A percentile compares a stretch with the other conserved stretches of the same genome.
These are phyloP conservation scores for Pelargonium nanum DNA, from an alignment of 345 rosid genomes.

Conservation along the genomic window DNA sequence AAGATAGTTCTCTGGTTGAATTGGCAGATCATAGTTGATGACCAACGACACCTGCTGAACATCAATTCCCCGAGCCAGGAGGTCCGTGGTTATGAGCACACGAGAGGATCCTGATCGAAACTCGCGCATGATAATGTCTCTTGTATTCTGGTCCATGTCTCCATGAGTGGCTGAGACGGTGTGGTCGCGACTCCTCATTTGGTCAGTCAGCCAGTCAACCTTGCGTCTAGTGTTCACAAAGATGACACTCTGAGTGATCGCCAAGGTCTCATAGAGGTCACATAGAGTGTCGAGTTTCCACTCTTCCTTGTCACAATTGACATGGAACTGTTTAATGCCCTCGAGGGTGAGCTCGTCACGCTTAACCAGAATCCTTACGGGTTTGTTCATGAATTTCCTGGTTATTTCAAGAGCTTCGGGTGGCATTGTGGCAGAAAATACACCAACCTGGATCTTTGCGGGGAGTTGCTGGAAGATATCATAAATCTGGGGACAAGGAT, in stretches of 20 bases:
- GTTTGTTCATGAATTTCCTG: conserved; percentile 42
- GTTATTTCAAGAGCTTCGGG: conserved; percentile 49
- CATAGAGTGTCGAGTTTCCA: conserved; percentile 22
- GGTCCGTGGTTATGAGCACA: conserved; percentile 50
- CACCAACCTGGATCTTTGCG: conserved; percentile 38
- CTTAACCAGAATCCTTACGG: conserved; percentile 42
- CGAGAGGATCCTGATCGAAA: conserved; percentile 49
- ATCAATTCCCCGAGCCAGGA: conserved; percentile 45
- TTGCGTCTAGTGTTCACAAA: conserved; percentile 49
- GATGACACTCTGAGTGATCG: conserved; percentile 44
- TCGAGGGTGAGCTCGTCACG: conserved; percentile 48
- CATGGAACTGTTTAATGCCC: too few species aligned
- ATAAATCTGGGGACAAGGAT: conserved; percentile 24
- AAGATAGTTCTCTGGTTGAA: conserved; percentile 45
- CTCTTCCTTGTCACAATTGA: conserved; percentile 29
- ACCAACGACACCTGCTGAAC: conserved; percentile 49
- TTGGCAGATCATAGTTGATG: conserved; percentile 45
- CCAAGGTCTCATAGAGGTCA: conserved; percentile 23
- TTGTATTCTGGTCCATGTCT: conserved; percentile 56
- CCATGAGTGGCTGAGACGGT: conserved; percentile 47
- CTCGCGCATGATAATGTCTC: too few species aligned
- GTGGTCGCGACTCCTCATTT: conserved; percentile 41
- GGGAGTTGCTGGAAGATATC: conserved; percentile 51
- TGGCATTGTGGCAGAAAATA: conserved; percentile 55
- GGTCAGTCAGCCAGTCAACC: conserved; percentile 51